Evolutionary conservation across 2,329 filamentous ascomycete genomes (phyloP).

Genomic region (Fusarium poae): DNA sequence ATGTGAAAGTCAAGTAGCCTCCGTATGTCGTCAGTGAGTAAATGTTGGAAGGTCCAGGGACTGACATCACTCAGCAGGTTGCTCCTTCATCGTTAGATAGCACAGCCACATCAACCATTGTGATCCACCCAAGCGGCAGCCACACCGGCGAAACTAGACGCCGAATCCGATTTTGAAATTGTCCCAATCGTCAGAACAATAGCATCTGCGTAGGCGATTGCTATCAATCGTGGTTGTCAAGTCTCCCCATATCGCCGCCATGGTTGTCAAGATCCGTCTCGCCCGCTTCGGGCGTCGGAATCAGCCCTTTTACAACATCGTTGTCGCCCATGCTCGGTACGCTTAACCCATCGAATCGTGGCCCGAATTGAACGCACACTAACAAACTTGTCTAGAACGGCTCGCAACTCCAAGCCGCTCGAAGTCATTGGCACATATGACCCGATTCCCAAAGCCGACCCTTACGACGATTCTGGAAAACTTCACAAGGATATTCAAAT

Average conservation of each 20-base stretch:
- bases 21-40: conserved; percentile 36
- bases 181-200: conserved; percentile 42
- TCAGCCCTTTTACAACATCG: conserved; percentile 96
- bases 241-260: conserved; percentile 55
- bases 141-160: conserved; percentile 55
- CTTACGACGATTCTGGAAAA: conserved; percentile 71
- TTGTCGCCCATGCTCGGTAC: conserved; percentile 92
- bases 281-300: conserved; percentile 92
- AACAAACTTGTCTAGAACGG: conserved; percentile 69
- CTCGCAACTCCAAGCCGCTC: conserved; percentile 87
- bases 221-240: conserved; percentile 34
- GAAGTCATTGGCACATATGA: conserved; percentile 91
- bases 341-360: conserved; percentile 38
- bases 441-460: conserved; percentile 72
- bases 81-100: conserved; percentile 1
- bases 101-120: conserved; percentile 8
- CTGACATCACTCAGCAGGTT: conserved; percentile 39
- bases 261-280: conserved; percentile 95
- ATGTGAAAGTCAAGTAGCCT: conserved; percentile 23
- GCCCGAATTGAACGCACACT: conserved; percentile 13
- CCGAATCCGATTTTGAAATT: conserved; percentile 51
- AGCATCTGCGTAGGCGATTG: conserved; percentile 10
- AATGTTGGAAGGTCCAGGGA: conserved; percentile 25
- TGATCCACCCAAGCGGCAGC: conserved; percentile 37
- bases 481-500: conserved; percentile 93